Evolutionary conservation across 1,139 yeast species (phyloP).

Genomic region (Pneumocystis oryctolagi): DNA sequence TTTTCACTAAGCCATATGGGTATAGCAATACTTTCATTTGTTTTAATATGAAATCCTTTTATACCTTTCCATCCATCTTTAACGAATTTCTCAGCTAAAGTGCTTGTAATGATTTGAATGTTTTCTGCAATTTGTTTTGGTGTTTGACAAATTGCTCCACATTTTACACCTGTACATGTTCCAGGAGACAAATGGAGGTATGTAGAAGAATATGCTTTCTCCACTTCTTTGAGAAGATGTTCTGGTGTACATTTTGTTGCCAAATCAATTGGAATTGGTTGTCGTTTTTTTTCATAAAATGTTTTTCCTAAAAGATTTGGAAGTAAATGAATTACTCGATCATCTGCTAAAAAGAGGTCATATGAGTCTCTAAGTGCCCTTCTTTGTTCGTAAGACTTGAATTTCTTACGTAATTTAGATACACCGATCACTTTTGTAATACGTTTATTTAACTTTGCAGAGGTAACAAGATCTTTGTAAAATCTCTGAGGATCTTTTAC

Average conservation of each 20-base stretch:
- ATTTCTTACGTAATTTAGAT: constrained; percentile 30
- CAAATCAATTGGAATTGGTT: constrained; percentile 58
- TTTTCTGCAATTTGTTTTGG: constrained; percentile 35
- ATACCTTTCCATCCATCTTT: constrained; percentile 30
- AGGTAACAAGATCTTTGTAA: constrained; percentile 44
- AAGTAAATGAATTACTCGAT: constrained; percentile 58
- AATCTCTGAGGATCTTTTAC: constrained; percentile 53
- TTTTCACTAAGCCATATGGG: constrained; percentile 63
- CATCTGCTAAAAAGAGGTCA: constrained; percentile 73
- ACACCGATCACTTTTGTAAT: constrained; percentile 29
- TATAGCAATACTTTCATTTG: constrained; percentile 60
- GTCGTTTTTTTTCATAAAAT: constrained; percentile 48
- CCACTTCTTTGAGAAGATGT: constrained; percentile 30
- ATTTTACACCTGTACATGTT: constrained; percentile 45
- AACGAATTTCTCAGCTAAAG: constrained; percentile 30
- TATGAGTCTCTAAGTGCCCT: constrained; percentile 25
- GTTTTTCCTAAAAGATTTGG: constrained; percentile 74
- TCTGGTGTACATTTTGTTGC: constrained; percentile 19
- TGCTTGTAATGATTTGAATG: constrained; percentile 39
- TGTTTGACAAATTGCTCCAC: constrained; percentile 43
- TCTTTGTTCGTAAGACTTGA: constrained; percentile 31
- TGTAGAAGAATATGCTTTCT: constrained; percentile 44
- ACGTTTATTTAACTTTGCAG: constrained; percentile 23
- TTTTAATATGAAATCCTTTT: constrained; percentile 54
- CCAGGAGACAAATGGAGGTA: constrained; percentile 63